Percentiles rank a stretch among this genome's conserved stretches.
Evolutionary conservation across 495 filamentous ascomycete genomes (phyloP).

Genomic region (Lentithecium fluviatile): DNA sequence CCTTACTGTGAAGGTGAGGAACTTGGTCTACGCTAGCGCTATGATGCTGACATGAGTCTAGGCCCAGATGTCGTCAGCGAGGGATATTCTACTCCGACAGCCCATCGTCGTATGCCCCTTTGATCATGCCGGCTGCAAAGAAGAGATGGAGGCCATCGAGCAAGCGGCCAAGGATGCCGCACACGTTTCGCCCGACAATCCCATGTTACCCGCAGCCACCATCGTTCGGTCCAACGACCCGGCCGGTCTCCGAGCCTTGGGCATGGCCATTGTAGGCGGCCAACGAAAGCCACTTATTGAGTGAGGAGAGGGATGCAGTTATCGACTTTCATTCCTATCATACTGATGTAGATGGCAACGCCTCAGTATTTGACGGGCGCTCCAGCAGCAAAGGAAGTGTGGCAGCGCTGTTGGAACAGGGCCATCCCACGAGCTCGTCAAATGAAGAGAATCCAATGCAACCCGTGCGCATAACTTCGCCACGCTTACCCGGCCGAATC

Average conservation of each 20-base stretch:
- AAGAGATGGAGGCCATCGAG: constrained; percentile 97
- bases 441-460: too few species aligned
- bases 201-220: constrained; percentile 75
- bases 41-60: constrained; percentile 42
- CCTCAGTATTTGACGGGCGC: too few species aligned
- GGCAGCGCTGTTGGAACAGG: too few species aligned
- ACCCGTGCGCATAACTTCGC: too few species aligned
- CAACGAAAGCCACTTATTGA: constrained; percentile 89
- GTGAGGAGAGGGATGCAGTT: constrained; percentile 49
- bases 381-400: too few species aligned
- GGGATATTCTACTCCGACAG: constrained; percentile 86
- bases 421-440: too few species aligned
- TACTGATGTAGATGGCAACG: too few species aligned
- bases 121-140: constrained; percentile 92
- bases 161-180: constrained; percentile 90
- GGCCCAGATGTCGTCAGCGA: constrained; percentile 87
- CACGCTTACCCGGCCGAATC: too few species aligned
- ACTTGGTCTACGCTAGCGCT: background rate
- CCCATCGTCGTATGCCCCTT: constrained; percentile 95
- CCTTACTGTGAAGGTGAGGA: constrained; percentile 81
- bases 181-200: constrained; percentile 81
- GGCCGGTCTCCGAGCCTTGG: constrained; percentile 72
- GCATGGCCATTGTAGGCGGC: constrained; percentile 80
- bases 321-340: too few species aligned
- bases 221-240: constrained; percentile 78